phyloP scores from a whole-genome alignment of 331 rosid species.

The Pyrus hybrid region DNA sequence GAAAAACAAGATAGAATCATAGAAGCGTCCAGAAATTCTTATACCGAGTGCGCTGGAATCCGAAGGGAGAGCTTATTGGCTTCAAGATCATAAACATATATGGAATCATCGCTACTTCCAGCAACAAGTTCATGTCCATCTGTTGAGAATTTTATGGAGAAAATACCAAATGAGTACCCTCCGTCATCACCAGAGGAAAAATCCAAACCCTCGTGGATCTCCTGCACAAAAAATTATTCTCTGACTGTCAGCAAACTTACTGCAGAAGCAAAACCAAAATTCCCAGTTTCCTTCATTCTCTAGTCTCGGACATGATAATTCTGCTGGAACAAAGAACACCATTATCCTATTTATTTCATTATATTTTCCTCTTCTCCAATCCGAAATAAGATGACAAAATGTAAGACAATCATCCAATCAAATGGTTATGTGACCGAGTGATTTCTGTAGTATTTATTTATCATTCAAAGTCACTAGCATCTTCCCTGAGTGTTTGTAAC shows the following conservation, averaged over 20 bases:
- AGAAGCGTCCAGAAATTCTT: background rate
- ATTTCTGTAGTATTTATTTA: background rate
- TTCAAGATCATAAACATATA: conserved; percentile 82
- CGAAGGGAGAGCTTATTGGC: conserved; percentile 70
- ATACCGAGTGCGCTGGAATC: conserved; percentile 76
- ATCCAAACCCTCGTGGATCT: conserved; percentile 66
- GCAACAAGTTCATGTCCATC: conserved; percentile 91
- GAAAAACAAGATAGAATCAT: background rate
- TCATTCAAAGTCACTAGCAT: background rate
- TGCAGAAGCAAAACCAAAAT: background rate
- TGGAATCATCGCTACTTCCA: conserved; percentile 74
- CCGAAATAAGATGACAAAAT: background rate
- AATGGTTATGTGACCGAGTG: background rate
- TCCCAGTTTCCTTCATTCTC: background rate
- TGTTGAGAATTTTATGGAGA: conserved; percentile 79
- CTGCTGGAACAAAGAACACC: background rate
- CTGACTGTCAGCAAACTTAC: conserved; percentile 6
- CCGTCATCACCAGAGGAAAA: conserved; percentile 46
- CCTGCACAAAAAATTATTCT: conserved; percentile 47
- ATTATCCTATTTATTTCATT: background rate
- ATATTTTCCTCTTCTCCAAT: background rate
- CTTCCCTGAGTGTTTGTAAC: background rate
- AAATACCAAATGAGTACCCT: conserved; percentile 53
- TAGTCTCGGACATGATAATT: background rate
- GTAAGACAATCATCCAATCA: background rate